Evolutionary conservation across 805 yeast genomes (phyloP).

Genomic region (Candida wancherniae): DNA sequence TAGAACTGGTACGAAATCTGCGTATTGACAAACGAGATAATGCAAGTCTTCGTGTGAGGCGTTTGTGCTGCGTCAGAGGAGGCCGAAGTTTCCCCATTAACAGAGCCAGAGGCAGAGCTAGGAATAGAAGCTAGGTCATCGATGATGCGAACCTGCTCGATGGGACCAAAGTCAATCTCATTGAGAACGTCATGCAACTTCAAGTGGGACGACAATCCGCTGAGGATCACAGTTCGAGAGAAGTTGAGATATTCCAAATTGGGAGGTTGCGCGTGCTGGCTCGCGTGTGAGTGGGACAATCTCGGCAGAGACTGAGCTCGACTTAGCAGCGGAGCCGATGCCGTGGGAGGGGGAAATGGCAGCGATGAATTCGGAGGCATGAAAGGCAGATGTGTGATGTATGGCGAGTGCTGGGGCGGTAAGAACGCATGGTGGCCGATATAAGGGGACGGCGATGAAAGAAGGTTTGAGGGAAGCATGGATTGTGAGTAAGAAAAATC

Average conservation of each 20-base stretch:
- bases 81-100: no score
- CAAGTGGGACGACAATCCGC: constrained; percentile 23
- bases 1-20: constrained; percentile 30
- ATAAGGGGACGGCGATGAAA: constrained; percentile 50
- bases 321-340: constrained; percentile 4
- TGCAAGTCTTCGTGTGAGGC: no score
- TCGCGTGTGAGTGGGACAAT: constrained; percentile 4
- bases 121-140: constrained; percentile 27
- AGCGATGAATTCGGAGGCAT: constrained; percentile 1
- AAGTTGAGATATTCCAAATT: constrained; percentile 32
- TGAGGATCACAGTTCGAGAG: constrained; percentile 33
- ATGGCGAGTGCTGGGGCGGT: constrained; percentile 10
- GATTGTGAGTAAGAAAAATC: constrained; percentile 57
- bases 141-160: constrained; percentile 51
- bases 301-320: constrained; percentile 6
- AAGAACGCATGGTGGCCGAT: constrained; percentile 32
- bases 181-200: constrained; percentile 35
- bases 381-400: no score
- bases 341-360: constrained; percentile 2
- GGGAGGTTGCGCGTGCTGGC: constrained; percentile 3
- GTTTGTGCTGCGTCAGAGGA: no score
- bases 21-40: constrained; percentile 34
- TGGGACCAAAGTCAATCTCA: constrained; percentile 52
- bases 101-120: no score
- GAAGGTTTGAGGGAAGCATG: constrained; percentile 57